Evolutionary conservation across 352 stramenopile genomes (phyloP).

Genomic region (Blastocystis sp.): DNA sequence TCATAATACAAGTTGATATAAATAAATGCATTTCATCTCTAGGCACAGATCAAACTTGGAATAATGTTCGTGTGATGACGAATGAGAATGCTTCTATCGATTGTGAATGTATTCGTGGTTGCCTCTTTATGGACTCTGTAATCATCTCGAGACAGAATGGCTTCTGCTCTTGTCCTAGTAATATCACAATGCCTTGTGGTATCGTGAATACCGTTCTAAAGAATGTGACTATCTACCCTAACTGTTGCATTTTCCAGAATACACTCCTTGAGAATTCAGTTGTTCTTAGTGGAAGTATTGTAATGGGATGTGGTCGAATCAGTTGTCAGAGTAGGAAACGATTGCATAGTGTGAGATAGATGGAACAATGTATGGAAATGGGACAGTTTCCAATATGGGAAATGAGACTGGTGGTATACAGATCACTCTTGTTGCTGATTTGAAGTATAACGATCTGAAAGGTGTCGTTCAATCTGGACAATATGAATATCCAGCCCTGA

Average conservation of each 20-base stretch:
- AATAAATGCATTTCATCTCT: background rate
- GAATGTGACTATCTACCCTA: conserved; percentile 8
- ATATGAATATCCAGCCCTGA: background rate
- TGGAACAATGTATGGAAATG: conserved; percentile 68
- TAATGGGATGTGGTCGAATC: conserved; percentile 73
- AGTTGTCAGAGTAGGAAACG: conserved; percentile 60
- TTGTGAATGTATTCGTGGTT: background rate
- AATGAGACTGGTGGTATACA: conserved; percentile 75
- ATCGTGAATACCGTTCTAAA: background rate
- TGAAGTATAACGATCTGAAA: conserved; percentile 64
- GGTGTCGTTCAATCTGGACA: background rate
- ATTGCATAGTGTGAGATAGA: background rate
- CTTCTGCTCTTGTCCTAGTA: background rate
- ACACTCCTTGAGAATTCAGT: conserved; percentile 63
- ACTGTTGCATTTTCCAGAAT: background rate
- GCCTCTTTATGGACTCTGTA: conserved; percentile 26
- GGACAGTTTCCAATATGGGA: conserved; percentile 71
- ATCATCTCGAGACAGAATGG: background rate
- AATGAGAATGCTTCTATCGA: background rate
- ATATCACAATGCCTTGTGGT: conserved; percentile 11
- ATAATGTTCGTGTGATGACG: background rate
- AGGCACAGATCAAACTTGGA: conserved; percentile 22
- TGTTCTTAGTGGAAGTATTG: conserved; percentile 65
- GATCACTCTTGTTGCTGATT: conserved; percentile 72
- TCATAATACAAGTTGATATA: background rate